Conservation (phyloP, 2,329 filamentous ascomycete species). For the Mycosphaerella sp. region DNA sequence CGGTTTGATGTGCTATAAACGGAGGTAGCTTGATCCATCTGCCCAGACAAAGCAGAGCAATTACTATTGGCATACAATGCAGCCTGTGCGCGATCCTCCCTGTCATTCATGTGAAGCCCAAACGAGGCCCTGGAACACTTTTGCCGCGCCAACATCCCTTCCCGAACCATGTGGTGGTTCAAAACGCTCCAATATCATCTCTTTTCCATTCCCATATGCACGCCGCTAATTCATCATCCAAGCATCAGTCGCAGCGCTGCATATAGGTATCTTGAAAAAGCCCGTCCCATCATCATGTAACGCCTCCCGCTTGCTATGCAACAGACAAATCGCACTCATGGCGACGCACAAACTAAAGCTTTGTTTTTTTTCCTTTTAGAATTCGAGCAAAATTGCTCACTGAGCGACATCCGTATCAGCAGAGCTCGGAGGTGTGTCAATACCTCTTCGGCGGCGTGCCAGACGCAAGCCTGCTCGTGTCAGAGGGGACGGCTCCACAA, state of each 20-base stretch:
- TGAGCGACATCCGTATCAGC: constrained; percentile 20
- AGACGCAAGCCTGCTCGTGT: constrained; percentile 36
- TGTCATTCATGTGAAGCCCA: no score
- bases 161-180: no score
- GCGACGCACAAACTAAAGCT: constrained; percentile 2
- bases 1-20: no score
- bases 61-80: no score
- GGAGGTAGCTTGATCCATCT: no score
- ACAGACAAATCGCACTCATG: constrained; percentile 9
- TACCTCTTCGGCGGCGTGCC: constrained; percentile 25
- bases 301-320: constrained; percentile 28
- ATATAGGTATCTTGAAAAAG: constrained; percentile 11
- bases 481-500: constrained; percentile 33
- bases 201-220: constrained; percentile 1
- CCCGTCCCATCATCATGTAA: constrained; percentile 7
- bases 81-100: no score
- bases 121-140: no score
- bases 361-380: background rate
- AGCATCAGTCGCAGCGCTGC: background rate
- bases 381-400: constrained; percentile 7
- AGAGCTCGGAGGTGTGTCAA: constrained; percentile 30
- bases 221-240: background rate
- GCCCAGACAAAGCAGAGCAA: no score
- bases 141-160: no score
- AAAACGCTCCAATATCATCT: background rate